Base-by-base conservation (phyloP, 208 protist species). In the Wallacemonas sp. region DNA sequence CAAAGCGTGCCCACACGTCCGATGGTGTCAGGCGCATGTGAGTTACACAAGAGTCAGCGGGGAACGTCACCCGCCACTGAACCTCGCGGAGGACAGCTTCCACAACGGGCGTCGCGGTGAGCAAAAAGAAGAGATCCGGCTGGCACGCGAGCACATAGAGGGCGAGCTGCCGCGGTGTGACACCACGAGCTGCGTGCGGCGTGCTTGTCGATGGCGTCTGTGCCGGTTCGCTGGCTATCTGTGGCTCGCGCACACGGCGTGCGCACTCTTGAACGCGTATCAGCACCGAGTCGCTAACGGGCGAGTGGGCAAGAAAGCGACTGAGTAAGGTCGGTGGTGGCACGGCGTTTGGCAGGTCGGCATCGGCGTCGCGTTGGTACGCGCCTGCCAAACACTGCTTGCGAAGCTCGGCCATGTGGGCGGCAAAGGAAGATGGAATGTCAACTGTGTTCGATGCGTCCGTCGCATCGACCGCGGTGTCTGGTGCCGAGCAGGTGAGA, bases 41-140 rank as follows among this genome's bases (percentile, higher is more conserved):
- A 24, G 41, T 19, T 12, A 46, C 19, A 19, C 9, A 6, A n/a
- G 17, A 12, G 41, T 21, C 19, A 8, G n/a, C n/a, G n/a, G n/a
- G n/a, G n/a, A n/a, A n/a, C n/a, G n/a, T n/a, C n/a, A n/a, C n/a
- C n/a, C n/a, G n/a, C n/a, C n/a, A n/a, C n/a, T n/a, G n/a, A n/a
- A n/a, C n/a, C n/a, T n/a, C n/a, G n/a, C n/a, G 30, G 2, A 80
- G 61, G n/a, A 64, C 55, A 2, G 55, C 10, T 41, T 86, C 79
- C 21, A 82, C 48, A 32, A 81, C 13, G 3, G 78, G 72, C 42
- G 71, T 32, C 2, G 53, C 66, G 5, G 62, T 52, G 13, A 86
- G 66, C 38, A 78, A 27, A 59, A 74, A 79, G 38, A 80, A 66
- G 29, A 86, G 66, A 45, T 82, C 75, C 15, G 42, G 30, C n/a